Percentiles rank a stretch among this genome's conserved stretches.
Evolutionary conservation across 805 yeast genomes (phyloP).

Genomic region (Ogataea corticis): DNA sequence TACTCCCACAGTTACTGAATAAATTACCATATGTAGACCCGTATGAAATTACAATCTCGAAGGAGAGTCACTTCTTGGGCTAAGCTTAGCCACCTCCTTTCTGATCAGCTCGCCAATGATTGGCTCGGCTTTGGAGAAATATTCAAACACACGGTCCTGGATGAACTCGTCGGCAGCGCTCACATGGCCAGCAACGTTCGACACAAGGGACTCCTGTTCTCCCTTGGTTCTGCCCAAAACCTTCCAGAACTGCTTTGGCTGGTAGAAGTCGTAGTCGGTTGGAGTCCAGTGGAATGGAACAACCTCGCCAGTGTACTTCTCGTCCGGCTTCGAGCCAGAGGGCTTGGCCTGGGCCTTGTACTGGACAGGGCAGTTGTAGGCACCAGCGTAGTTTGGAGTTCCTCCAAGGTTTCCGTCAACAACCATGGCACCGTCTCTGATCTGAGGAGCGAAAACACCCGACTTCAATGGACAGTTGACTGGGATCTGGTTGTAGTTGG

Average conservation of each 20-base stretch:
- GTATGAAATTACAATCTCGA: slow-evolving; percentile 24
- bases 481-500: slow-evolving; percentile 82
- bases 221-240: slow-evolving; percentile 76
- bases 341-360: slow-evolving; percentile 41
- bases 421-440: slow-evolving; percentile 80
- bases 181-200: slow-evolving; percentile 79
- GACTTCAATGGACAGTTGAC: slow-evolving; percentile 78
- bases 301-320: slow-evolving; percentile 35
- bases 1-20: neutral
- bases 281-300: slow-evolving; percentile 84
- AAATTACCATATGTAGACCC: neutral
- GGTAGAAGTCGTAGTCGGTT: slow-evolving; percentile 68
- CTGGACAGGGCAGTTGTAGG: slow-evolving; percentile 51
- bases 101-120: slow-evolving; percentile 68
- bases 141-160: slow-evolving; percentile 75
- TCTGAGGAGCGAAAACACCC: slow-evolving; percentile 61
- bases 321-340: slow-evolving; percentile 31
- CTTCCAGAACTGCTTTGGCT: slow-evolving; percentile 76
- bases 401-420: slow-evolving; percentile 72
- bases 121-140: slow-evolving; percentile 72
- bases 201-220: slow-evolving; percentile 81
- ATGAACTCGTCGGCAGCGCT: slow-evolving; percentile 67
- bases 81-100: slow-evolving; percentile 55
- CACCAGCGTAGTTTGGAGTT: slow-evolving; percentile 71
- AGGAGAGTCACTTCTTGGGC: slow-evolving; percentile 43